Conservation (phyloP, 2,329 filamentous ascomycete species). For the Zelopaecilomyces penicillatus region DNA sequence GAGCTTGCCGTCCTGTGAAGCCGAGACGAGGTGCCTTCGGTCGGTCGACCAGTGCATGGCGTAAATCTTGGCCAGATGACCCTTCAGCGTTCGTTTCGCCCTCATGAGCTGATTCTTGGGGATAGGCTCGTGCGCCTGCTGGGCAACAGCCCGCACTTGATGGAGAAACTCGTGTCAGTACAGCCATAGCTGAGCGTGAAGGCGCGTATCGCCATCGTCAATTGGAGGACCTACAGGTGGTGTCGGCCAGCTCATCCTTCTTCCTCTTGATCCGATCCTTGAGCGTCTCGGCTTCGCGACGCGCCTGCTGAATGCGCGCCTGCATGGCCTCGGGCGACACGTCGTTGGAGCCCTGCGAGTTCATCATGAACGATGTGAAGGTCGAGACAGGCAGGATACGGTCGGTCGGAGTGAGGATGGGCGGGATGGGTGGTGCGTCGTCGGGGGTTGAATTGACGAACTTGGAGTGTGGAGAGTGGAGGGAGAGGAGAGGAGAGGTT, state of each 20-base stretch:
- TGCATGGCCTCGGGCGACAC: slow-evolving; percentile 75
- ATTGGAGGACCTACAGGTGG: slow-evolving; percentile 66
- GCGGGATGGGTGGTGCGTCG: slow-evolving; percentile 11
- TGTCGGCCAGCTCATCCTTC: slow-evolving; percentile 99
- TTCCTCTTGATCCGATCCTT: slow-evolving; percentile 99
- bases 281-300: slow-evolving; percentile 93
- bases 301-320: slow-evolving; percentile 82
- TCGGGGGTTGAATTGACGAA: slow-evolving; percentile 19
- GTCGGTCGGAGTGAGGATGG: slow-evolving; percentile 8
- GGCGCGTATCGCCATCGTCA: slow-evolving; percentile 4
- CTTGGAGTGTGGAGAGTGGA: slow-evolving; percentile 26
- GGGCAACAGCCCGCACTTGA: slow-evolving; percentile 82
- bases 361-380: slow-evolving; percentile 36
- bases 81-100: slow-evolving; percentile 92
- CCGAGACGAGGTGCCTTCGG: slow-evolving; percentile 90
- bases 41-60: slow-evolving; percentile 99
- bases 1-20: slow-evolving; percentile 97
- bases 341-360: slow-evolving; percentile 49
- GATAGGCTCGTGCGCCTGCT: slow-evolving; percentile 84
- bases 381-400: slow-evolving; percentile 9
- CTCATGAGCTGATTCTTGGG: slow-evolving; percentile 92
- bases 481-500: slow-evolving; percentile 16
- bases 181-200: slow-evolving; percentile 1
- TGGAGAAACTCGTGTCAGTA: slow-evolving; percentile 16
- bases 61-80: slow-evolving; percentile 98